Percentiles rank a stretch among this genome's conserved stretches.
Evolutionary conservation across 192 early-diverging fungal genomes (phyloP).

Genomic region (Piromyces finnis): DNA sequence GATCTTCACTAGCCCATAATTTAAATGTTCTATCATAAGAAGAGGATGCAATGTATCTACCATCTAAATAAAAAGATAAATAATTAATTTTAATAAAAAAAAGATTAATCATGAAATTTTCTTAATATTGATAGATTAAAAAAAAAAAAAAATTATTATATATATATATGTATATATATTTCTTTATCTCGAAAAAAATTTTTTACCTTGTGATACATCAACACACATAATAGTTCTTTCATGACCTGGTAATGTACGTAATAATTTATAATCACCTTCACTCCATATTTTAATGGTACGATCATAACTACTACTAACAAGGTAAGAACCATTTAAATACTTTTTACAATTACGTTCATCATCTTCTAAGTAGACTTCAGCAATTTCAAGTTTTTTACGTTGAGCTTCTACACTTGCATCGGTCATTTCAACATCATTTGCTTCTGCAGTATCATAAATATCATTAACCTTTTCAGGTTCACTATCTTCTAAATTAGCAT

Average conservation of each 20-base stretch:
- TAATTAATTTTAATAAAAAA: background rate
- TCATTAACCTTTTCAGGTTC: conserved; percentile 14
- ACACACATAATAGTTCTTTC: conserved; percentile 78
- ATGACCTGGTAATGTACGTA: conserved; percentile 72
- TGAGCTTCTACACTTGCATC: too few relatives aligned
- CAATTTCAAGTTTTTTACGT: background rate
- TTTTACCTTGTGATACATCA: conserved; percentile 48
- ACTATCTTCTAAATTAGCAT: conserved; percentile 5
- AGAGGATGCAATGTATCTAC: conserved; percentile 64
- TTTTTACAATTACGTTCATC: conserved; percentile 13
- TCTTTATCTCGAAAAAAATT: too few relatives aligned
- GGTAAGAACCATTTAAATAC: conserved; percentile 46
- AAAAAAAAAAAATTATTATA: background rate
- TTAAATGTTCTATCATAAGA: conserved; percentile 93
- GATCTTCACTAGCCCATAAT: conserved; percentile 47
- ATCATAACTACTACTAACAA: conserved; percentile 71
- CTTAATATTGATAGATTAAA: conserved; percentile 7
- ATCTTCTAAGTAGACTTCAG: conserved; percentile 2
- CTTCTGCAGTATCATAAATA: conserved; percentile 2
- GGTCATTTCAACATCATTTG: background rate
- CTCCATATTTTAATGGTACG: conserved; percentile 85
- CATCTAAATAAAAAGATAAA: conserved; percentile 23
- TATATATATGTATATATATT: too few relatives aligned
- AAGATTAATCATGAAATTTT: background rate
- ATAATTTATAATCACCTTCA: conserved; percentile 79